Evolutionary conservation across 1,139 yeast genomes (phyloP).

Genomic region (Geotrichum klebahnii): DNA sequence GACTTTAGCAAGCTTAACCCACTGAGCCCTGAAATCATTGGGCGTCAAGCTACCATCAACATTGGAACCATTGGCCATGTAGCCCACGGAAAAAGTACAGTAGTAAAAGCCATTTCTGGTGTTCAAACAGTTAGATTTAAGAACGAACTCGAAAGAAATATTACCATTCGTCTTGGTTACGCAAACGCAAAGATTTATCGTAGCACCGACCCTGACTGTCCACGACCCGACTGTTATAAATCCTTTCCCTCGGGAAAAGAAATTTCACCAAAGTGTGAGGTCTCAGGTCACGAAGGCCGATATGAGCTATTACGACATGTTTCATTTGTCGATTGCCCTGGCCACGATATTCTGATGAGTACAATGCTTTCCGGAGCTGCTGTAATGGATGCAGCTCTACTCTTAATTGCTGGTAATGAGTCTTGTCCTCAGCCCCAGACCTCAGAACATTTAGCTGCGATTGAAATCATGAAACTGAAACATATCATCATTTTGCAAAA

Average conservation of each 20-base stretch:
- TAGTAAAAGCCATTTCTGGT: conserved; percentile 97
- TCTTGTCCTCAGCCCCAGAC: conserved; percentile 99
- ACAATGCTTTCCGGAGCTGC: conserved; percentile 99
- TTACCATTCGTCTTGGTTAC: conserved; percentile 95
- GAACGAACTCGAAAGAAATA: conserved; percentile 97
- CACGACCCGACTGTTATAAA: conserved; percentile 91
- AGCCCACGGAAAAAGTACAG: conserved; percentile 98
- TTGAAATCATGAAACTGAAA: conserved; percentile 96
- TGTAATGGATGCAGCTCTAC: conserved; percentile 98
- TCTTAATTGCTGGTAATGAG: conserved; percentile 96
- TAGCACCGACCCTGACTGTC: conserved; percentile 81
- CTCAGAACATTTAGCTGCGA: conserved; percentile 98
- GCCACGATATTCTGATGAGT: conserved; percentile 99
- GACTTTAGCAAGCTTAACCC: conserved; percentile 78
- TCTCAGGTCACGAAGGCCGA: conserved; percentile 73
- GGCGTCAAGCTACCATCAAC: conserved; percentile 98
- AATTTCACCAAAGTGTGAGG: conserved; percentile 85
- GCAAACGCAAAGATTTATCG: conserved; percentile 98
- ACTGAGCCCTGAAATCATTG: conserved; percentile 87
- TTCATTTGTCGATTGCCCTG: conserved; percentile 92
- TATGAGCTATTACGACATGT: conserved; percentile 91
- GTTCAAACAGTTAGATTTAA: conserved; percentile 98
- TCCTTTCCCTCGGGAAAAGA: conserved; percentile 94
- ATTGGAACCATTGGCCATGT: conserved; percentile 99
- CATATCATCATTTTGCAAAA: conserved; percentile 95